Conservation (phyloP, 768 basidiomycete species). For the Sarcomyxa edulis region DNA sequence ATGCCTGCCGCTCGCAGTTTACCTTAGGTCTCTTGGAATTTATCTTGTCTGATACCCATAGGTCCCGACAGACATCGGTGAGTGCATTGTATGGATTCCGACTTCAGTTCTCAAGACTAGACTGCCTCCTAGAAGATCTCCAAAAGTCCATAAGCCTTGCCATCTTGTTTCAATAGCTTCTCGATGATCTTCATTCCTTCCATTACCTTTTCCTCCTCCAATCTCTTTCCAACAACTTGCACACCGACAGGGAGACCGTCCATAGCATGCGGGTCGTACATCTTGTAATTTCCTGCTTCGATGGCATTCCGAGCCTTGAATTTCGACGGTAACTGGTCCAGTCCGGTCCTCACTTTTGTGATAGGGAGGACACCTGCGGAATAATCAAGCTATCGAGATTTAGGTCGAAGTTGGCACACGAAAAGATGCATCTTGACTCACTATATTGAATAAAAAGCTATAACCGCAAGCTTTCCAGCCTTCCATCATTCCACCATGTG, state of each 20-base stretch:
- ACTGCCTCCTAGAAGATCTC: too few species aligned
- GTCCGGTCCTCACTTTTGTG: conserved; percentile 39
- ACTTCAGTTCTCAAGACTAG: too few species aligned
- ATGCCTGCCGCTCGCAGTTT: too few species aligned
- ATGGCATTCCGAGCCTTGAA: conserved; percentile 36
- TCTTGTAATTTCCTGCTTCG: conserved; percentile 39
- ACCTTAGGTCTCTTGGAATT: too few species aligned
- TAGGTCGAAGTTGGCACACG: not conserved
- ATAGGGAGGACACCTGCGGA: conserved; percentile 56
- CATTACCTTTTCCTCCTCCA: conserved; percentile 63
- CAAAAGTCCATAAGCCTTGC: too few species aligned
- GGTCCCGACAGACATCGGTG: too few species aligned
- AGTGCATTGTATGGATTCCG: too few species aligned
- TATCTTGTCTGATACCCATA: too few species aligned
- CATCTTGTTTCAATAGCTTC: conserved; percentile 20
- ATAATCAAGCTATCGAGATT: conserved; percentile 33
- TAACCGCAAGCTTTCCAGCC: conserved; percentile 52
- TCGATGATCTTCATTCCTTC: conserved; percentile 55
- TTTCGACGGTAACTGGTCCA: conserved; percentile 30
- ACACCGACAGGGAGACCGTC: conserved; percentile 56
- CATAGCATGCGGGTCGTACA: conserved; percentile 50
- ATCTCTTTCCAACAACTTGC: conserved; percentile 51
- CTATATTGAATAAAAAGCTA: conserved; percentile 59
- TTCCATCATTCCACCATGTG: conserved; percentile 46
- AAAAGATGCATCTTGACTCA: conserved; percentile 22